Evolutionary conservation across 1,139 yeast genomes (phyloP).

Genomic region (Sugiyamaella pinicola): DNA sequence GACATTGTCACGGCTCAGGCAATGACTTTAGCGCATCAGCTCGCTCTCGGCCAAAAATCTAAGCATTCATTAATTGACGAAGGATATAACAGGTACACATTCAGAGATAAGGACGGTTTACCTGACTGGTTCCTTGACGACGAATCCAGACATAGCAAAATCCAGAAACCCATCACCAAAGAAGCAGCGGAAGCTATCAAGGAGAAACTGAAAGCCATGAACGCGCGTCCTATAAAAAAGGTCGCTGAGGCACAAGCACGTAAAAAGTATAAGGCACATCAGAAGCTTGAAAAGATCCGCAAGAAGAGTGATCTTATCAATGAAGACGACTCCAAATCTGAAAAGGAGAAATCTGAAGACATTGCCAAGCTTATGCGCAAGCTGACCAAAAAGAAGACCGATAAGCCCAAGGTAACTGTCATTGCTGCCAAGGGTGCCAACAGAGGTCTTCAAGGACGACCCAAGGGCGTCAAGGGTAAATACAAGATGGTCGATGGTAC

Average conservation of each 20-base stretch:
- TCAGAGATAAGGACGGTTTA: conserved; percentile 84
- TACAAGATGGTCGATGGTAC: conserved; percentile 99
- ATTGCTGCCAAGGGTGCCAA: conserved; percentile 90
- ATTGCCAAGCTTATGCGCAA: conserved; percentile 83
- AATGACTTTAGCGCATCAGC: conserved; percentile 96
- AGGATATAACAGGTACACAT: conserved; percentile 87
- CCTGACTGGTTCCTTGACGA: conserved; percentile 98
- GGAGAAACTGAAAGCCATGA: conserved; percentile 84
- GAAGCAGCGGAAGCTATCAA: conserved; percentile 93
- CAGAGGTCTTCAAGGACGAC: conserved; percentile 90
- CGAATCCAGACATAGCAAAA: conserved; percentile 81
- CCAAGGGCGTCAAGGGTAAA: conserved; percentile 94
- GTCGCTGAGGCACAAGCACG: conserved; percentile 97
- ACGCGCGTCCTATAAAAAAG: conserved; percentile 97
- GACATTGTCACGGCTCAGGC: conserved; percentile 94
- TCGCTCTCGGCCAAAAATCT: conserved; percentile 84
- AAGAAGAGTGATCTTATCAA: conserved; percentile 92
- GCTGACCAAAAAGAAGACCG: conserved; percentile 68
- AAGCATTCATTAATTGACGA: conserved; percentile 86
- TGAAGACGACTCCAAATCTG: conserved; percentile 84
- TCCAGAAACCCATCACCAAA: conserved; percentile 88
- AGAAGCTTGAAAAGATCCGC: conserved; percentile 84
- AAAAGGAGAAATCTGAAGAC: conserved; percentile 92
- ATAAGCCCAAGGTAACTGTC: conserved; percentile 80
- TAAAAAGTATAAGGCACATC: conserved; percentile 90